A percentile compares a stretch with the other conserved stretches of the same genome.
phyloP scores from a whole-genome alignment of 148 eudicot species.

The Cornus controversa region DNA sequence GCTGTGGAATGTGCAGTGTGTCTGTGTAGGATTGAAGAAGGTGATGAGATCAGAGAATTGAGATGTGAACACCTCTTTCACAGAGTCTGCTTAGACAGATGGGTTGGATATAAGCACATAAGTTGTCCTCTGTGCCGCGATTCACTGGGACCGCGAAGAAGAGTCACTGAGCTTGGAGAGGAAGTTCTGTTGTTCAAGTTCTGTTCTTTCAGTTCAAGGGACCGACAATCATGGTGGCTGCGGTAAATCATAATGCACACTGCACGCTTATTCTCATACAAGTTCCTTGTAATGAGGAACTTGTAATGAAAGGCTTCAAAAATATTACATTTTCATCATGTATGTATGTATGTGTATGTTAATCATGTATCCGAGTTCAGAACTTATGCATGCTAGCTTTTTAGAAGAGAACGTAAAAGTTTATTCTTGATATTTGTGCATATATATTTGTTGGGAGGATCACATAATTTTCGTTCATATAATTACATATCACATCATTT shows the following conservation, averaged over 20 bases:
- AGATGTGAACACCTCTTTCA: slow-evolving; percentile 26
- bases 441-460: too few species aligned
- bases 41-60: slow-evolving; percentile 17
- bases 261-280: not conserved
- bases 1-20: slow-evolving; percentile 26
- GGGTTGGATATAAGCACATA: slow-evolving; percentile 2
- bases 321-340: too few species aligned
- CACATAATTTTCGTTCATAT: too few species aligned
- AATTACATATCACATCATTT: too few species aligned
- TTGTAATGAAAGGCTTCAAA: too few species aligned
- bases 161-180: not conserved
- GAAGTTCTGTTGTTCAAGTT: slow-evolving; percentile 23
- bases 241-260: not conserved
- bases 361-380: too few species aligned
- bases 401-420: too few species aligned
- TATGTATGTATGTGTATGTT: too few species aligned
- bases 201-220: slow-evolving; percentile 11
- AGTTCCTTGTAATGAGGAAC: too few species aligned
- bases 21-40: slow-evolving; percentile 20
- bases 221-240: not conserved
- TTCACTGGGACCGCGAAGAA: slow-evolving; percentile 3
- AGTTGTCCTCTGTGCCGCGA: slow-evolving; percentile 24
- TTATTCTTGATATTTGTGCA: too few species aligned
- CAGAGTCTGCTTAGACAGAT: slow-evolving; percentile 23
- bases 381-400: too few species aligned